Conservation (phyloP, 2,329 filamentous ascomycete species). For the Microdochium bolleyi region DNA sequence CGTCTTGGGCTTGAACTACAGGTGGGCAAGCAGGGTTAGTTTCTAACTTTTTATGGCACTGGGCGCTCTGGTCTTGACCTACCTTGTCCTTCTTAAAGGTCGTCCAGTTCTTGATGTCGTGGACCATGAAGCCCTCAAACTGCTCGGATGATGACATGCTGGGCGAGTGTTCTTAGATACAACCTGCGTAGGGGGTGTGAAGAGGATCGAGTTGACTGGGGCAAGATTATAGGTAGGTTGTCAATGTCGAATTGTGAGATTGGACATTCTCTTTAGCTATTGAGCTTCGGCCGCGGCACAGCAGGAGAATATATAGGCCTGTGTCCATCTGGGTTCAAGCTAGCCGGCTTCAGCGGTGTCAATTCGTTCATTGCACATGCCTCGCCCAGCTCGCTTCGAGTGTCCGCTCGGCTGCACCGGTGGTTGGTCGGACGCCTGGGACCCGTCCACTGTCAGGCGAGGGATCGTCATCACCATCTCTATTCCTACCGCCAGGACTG, state of each 20-base stretch:
- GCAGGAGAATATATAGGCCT: no score
- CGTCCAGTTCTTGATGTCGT: slow-evolving; percentile 17
- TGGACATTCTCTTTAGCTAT: no score
- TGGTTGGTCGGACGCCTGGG: not conserved
- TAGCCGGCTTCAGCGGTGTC: no score
- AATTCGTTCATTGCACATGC: no score
- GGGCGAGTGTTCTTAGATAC: not conserved
- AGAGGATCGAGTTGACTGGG: not conserved
- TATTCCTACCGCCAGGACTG: no score
- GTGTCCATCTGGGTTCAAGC: no score
- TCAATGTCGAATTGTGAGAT: not conserved
- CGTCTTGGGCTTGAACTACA: slow-evolving; percentile 19
- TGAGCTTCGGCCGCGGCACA: no score
- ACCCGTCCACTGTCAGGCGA: no score
- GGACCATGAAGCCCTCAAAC: slow-evolving; percentile 22
- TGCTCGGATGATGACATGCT: slow-evolving; percentile 20
- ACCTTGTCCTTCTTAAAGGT: slow-evolving; percentile 21
- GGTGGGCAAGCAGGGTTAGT: not conserved
- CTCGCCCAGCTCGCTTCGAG: no score
- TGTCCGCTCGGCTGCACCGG: not conserved
- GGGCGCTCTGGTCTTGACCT: slow-evolving; percentile 3
- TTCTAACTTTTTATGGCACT: not conserved
- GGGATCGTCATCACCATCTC: no score
- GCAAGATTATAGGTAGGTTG: not conserved
- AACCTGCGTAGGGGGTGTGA: not conserved